Percentiles rank a stretch among this genome's conserved stretches.
Conservation (phyloP, 129 eudicot species). For the Helianthus annuus region DNA sequence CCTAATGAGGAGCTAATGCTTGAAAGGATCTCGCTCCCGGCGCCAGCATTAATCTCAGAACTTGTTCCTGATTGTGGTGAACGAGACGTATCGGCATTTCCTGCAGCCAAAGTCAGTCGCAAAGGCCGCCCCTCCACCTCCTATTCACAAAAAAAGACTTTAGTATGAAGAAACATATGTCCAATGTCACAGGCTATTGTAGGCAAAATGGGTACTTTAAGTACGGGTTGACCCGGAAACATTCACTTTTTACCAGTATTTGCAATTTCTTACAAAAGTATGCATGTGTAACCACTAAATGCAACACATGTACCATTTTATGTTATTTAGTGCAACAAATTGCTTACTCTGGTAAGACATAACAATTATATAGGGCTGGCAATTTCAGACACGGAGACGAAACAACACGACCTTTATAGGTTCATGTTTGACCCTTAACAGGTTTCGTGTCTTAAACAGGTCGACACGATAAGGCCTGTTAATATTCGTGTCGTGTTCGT, state of each 20-base stretch:
- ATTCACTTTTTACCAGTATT: no score
- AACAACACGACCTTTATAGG: no score
- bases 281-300: neutral
- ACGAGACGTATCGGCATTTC: constrained; percentile 35
- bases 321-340: neutral
- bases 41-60: constrained; percentile 32
- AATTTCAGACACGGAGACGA: no score
- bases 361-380: no score
- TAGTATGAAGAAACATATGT: neutral
- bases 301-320: neutral
- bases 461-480: no score
- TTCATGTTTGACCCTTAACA: no score
- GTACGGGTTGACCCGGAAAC: neutral
- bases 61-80: constrained; percentile 29
- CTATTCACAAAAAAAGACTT: constrained; percentile 26
- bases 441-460: no score
- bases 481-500: no score
- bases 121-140: constrained; percentile 81
- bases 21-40: constrained; percentile 41
- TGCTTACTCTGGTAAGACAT: neutral
- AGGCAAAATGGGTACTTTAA: neutral
- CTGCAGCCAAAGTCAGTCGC: constrained; percentile 64
- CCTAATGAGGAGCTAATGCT: constrained; percentile 30
- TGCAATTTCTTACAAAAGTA: neutral
- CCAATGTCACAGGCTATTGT: neutral